phyloP scores from a whole-genome alignment of 2,329 filamentous ascomycete species.

The Fusarium abutilonis region DNA sequence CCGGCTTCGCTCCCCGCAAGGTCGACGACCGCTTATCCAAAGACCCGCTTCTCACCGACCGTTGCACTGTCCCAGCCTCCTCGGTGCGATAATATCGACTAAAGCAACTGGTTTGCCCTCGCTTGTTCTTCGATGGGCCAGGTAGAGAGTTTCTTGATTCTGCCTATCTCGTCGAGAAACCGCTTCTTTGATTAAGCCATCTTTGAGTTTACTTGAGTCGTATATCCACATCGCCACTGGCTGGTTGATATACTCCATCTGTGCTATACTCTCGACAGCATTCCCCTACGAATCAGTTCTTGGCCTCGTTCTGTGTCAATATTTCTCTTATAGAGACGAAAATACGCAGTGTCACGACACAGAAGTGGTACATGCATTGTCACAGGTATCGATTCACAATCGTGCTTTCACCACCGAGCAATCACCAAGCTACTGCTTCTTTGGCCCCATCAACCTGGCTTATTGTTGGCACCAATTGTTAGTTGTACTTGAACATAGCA shows the following conservation, averaged over 20 bases:
- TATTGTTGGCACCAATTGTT: slow-evolving; percentile 10
- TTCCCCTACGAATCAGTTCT: slow-evolving; percentile 29
- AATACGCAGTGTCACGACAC: slow-evolving; percentile 34
- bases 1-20: slow-evolving; percentile 33
- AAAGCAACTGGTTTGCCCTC: slow-evolving; percentile 27
- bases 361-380: slow-evolving; percentile 31
- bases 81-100: slow-evolving; percentile 33
- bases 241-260: slow-evolving; percentile 22
- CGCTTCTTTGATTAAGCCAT: slow-evolving; percentile 30
- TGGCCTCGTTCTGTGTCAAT: slow-evolving; percentile 18
- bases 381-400: slow-evolving; percentile 24
- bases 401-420: slow-evolving; percentile 25
- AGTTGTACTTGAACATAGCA: slow-evolving; percentile 19
- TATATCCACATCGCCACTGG: slow-evolving; percentile 31
- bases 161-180: slow-evolving; percentile 27
- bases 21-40: slow-evolving; percentile 41
- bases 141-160: slow-evolving; percentile 25
- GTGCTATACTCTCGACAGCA: slow-evolving; percentile 27
- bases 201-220: slow-evolving; percentile 26
- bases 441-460: slow-evolving; percentile 19
- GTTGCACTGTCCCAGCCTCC: slow-evolving; percentile 43
- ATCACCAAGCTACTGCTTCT: slow-evolving; percentile 20
- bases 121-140: slow-evolving; percentile 29
- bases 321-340: slow-evolving; percentile 24
- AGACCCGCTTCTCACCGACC: slow-evolving; percentile 44